Percentiles rank a stretch among this genome's conserved stretches.
Conservation (phyloP, 495 filamentous ascomycete genomes). For the Hypoxylon perforatum region DNA sequence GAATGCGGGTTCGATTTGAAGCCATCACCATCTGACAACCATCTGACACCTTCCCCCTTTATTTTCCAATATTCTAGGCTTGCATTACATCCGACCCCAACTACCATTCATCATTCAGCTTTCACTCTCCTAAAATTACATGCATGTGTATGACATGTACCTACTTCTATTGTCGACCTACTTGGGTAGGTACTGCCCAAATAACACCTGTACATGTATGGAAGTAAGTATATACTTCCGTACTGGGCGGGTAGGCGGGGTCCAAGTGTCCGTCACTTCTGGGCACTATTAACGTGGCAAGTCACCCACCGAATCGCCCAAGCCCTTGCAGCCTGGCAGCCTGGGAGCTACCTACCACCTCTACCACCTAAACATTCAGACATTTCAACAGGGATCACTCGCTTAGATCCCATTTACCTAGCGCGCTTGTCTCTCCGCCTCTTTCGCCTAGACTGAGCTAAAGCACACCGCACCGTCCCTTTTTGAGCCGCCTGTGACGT, state of each 20-base stretch:
- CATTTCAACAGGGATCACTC: slow-evolving; percentile 15
- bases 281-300: slow-evolving; percentile 29
- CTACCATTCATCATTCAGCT: too few species aligned
- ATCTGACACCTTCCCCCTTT: too few species aligned
- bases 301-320: background rate
- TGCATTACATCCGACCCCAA: too few species aligned
- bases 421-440: slow-evolving; percentile 12
- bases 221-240: background rate
- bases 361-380: too few species aligned
- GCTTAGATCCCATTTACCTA: slow-evolving; percentile 37
- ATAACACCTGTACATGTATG: too few species aligned
- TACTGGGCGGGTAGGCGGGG: slow-evolving; percentile 27
- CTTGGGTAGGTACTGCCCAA: too few species aligned
- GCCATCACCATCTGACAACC: background rate
- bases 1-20: slow-evolving; percentile 9
- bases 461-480: slow-evolving; percentile 14
- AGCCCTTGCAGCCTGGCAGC: slow-evolving; percentile 3
- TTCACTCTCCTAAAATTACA: too few species aligned
- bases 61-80: background rate
- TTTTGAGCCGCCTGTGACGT: slow-evolving; percentile 41
- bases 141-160: too few species aligned
- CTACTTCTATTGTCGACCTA: too few species aligned
- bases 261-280: background rate
- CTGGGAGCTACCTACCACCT: too few species aligned
- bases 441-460: slow-evolving; percentile 16